Evolutionary conservation across 202 grass and related monocot genomes (phyloP), one percentile per base, ranked within the genome.

Genomic region (Zizania palustris): DNA sequence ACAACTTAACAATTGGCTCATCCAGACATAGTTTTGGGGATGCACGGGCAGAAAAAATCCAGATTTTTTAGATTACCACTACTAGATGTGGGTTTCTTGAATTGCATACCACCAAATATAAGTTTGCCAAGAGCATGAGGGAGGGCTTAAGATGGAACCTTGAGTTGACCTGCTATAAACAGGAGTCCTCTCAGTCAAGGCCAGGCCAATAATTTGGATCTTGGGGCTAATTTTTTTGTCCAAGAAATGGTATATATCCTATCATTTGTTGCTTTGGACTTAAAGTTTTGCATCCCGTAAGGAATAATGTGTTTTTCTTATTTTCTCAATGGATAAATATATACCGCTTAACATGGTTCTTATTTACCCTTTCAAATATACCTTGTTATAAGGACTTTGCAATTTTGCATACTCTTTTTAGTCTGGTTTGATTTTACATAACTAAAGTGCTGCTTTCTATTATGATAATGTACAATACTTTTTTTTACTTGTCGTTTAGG

Each of bases 401-500:
- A 49, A 63, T 43, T n/a, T 43, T 49, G 6, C 49, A 22, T 63
- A 68, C 54, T 69, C n/a, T 28, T 59, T 59, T 80, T 80, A 21
- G n/a, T 9, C 64, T 79, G 59, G 42, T 74, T 19, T 61, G 62
- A 56, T 67, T 34, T 55, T 66, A 43, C 37, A 65, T 51, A 21
- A 1, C 43, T 44, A 22, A 22, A 71, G 51, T 35, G 13, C 2
- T 58, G 33, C 36, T 44, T n/a, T 46, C 16, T 63, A 56, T 70
- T 56, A 37, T 63, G 28, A 10, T 75, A 46, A 5, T 60, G 53
- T 54, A 64, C 40, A 45, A 45, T 28, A 28, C n/a, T n/a, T n/a
- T 28, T 28, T 28, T 28, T 28, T 28, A 28, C 28, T 28, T 28
- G 28, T 28, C 28, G 0, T 28, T 28, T 28, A 28, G 28, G 28